Conservation (phyloP, 2,329 filamentous ascomycete genomes). For the Pyrenochaeta sp. region DNA sequence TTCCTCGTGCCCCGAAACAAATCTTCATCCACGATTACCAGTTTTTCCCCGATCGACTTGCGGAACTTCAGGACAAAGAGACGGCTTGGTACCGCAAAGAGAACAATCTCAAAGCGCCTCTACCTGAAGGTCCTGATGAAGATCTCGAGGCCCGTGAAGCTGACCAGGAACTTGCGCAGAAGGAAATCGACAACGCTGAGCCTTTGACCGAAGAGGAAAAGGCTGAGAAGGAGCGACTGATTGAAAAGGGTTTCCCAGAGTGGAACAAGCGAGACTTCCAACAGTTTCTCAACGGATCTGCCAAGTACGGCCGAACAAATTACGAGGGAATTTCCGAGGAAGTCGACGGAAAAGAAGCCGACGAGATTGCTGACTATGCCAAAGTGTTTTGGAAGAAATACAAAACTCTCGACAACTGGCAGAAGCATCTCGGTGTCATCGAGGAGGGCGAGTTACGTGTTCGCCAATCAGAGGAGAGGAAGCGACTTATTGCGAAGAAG, state of each 20-base stretch:
- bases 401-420: conserved; percentile 86
- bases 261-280: conserved; percentile 99
- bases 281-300: conserved; percentile 95
- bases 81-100: conserved; percentile 96
- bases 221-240: conserved; percentile 83
- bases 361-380: conserved; percentile 89
- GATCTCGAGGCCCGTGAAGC: conserved; percentile 85
- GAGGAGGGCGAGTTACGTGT: conserved; percentile 92
- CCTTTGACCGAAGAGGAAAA: conserved; percentile 89
- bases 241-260: conserved; percentile 84
- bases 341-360: conserved; percentile 85
- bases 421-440: conserved; percentile 87
- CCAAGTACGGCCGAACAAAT: conserved; percentile 87
- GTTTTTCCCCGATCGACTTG: conserved; percentile 86
- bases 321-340: conserved; percentile 87
- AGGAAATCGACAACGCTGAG: conserved; percentile 90
- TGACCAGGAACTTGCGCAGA: conserved; percentile 85
- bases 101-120: conserved; percentile 90
- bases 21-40: conserved; percentile 94
- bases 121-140: conserved; percentile 90
- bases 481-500: conserved; percentile 93
- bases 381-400: conserved; percentile 98
- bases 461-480: conserved; percentile 88
- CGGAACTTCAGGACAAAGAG: conserved; percentile 93
- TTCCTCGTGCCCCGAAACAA: conserved; percentile 94